Conservation (phyloP, 345 rosid genomes). For the Physaria fendleri region DNA sequence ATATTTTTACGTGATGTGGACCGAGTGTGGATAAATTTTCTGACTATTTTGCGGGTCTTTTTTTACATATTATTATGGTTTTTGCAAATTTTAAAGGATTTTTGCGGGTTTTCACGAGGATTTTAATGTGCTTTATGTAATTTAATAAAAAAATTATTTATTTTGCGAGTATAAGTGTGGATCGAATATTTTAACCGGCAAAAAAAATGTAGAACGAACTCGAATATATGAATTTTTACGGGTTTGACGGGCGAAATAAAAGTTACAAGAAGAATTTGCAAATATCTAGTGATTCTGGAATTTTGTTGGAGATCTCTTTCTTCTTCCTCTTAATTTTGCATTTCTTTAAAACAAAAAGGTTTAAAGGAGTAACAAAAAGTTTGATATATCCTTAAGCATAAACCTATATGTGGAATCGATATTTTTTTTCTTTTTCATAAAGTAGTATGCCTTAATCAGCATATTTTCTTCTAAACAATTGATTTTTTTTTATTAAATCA, state of each 20-base stretch:
- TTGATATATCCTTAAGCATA: slow-evolving; percentile 24
- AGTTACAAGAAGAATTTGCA: not conserved
- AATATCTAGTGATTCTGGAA: not conserved
- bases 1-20: no score
- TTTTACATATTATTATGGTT: no score
- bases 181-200: no score
- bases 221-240: no score
- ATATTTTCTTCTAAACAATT: not conserved
- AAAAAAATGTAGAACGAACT: no score
- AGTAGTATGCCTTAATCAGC: not conserved
- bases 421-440: not conserved
- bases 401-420: not conserved
- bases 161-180: no score
- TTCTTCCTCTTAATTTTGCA: not conserved
- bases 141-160: no score
- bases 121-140: no score
- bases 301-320: not conserved
- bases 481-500: not conserved
- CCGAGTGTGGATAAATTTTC: no score
- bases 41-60: no score
- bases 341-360: not conserved
- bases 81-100: no score
- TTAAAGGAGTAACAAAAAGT: not conserved
- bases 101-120: no score
- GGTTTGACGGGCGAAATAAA: not conserved